Evolutionary conservation across 768 basidiomycete species (phyloP).

Genomic region (Leccinum uliginosum): DNA sequence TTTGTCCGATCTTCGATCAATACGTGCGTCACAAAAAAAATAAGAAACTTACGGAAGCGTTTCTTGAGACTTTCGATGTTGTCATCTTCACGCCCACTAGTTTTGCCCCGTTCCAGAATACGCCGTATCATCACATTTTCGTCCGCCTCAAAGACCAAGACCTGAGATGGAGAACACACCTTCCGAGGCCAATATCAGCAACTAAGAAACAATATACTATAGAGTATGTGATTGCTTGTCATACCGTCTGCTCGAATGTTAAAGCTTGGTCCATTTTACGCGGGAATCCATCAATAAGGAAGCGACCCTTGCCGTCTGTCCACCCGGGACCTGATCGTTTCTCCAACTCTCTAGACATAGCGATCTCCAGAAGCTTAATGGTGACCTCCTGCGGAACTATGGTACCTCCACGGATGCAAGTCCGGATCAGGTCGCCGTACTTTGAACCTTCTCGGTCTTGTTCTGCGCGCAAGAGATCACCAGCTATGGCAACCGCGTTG

Average conservation of each 20-base stretch:
- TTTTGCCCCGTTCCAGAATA: slow-evolving; percentile 86
- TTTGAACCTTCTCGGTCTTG: slow-evolving; percentile 81
- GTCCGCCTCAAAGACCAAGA: slow-evolving; percentile 83
- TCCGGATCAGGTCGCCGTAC: slow-evolving; percentile 80
- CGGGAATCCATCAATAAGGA: slow-evolving; percentile 96
- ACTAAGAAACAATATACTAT: neutral
- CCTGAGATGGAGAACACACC: slow-evolving; percentile 78
- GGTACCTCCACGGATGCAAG: slow-evolving; percentile 83
- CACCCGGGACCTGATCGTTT: slow-evolving; percentile 49
- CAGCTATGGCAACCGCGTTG: slow-evolving; percentile 49
- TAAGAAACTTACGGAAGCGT: slow-evolving; percentile 71
- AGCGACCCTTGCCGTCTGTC: slow-evolving; percentile 71
- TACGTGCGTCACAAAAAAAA: neutral
- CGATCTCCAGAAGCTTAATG: slow-evolving; percentile 90
- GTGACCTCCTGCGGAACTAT: slow-evolving; percentile 98
- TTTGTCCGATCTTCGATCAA: neutral
- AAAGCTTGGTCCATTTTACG: slow-evolving; percentile 98
- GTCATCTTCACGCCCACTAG: slow-evolving; percentile 93
- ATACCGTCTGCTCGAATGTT: slow-evolving; percentile 82
- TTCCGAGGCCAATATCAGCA: slow-evolving; percentile 24
- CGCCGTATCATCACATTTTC: slow-evolving; percentile 85
- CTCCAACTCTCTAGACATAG: slow-evolving; percentile 68
- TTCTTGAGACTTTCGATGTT: slow-evolving; percentile 92
- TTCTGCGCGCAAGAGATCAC: slow-evolving; percentile 95
- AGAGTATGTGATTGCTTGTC: slow-evolving; percentile 16